Base-by-base conservation (phyloP, 2,329 filamentous ascomycete genomes). In the Hypoxylon sp. region DNA sequence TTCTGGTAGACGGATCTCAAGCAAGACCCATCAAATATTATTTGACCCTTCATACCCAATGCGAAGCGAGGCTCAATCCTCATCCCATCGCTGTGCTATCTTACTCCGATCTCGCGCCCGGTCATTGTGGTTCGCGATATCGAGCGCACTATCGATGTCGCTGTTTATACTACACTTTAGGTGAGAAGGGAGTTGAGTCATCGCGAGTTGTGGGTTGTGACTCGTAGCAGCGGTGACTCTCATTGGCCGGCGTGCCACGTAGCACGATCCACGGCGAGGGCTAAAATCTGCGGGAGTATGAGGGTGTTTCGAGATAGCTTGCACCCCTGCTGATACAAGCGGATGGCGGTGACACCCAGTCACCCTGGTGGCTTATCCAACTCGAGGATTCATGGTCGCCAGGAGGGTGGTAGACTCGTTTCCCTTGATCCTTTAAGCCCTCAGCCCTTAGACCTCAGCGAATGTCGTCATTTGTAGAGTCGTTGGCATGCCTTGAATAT, bases 101-200 rank as follows among this genome's bases (percentile, higher is more conserved):
- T 59, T 43, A 62, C 56, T 63, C 65, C 65, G 65, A 63, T 64
- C 47, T 65, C 65, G 63, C 59, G 62, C 50, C 56, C 49, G 56
- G 58, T 56, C 55, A 63, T 54, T 30, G n/a, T 62, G 65, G 58
- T 62, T 59, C 61, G 55, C 56, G 58, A 59, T 59, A 59, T 58
- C 20, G 37, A 50, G 41, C 37, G 54, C 28, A 59, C 55, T 60
- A 62, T 60, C 62, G 58, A 48, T 49, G 48, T 62, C 26, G 50
- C 56, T 52, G 50, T 64, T 64, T 56, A 55, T 46, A 50, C 57
- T 34, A 34, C 10, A 11, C 4, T n/a, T 37, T 52, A 59, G 52
- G 58, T 66, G 56, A 67, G 53, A 10, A 8, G 15, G 15, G 11
- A 58, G 66, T 73, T 73, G 70, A 73, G 67, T 73, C 71, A 73